Base-by-base conservation (phyloP, 768 basidiomycete genomes). In the Amanita jacksonii region DNA sequence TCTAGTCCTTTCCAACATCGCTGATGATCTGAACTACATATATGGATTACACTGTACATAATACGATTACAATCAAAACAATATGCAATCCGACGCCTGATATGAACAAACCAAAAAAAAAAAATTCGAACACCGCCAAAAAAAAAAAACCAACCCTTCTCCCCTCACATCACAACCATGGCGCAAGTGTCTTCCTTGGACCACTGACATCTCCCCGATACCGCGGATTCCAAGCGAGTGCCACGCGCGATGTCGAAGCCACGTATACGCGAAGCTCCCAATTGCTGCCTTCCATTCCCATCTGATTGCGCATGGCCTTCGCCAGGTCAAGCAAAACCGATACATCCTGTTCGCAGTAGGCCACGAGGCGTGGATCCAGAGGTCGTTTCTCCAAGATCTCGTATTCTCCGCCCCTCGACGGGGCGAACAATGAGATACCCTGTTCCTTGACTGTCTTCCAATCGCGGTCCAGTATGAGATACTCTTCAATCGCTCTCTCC, bases 381-480 rank as follows among this genome's bases (percentile, higher is more conserved):
- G 49, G 51, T 16, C 51, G 34, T 35, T 42, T 43, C 39, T 49
- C 51, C 24, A 52, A 48, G 5, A 47, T 43, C 32, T 49, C 49
- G 25, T 55, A 57, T 3, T 40, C 36, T 3, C 57, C 57, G 2
- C 63, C 63, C 13, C 47, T 46, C 32, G 59, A 53, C 1, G 64
- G 65, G 2, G 45, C 47, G 40, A 64, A 64, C 4, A 67, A 55
- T n/a, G 25, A 13, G 1, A 46, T 32, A 3, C 65, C 65, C 7
- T 40, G 58, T 16, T 62, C 57, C 46, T 67, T 67, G 33, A 62
- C 37, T 1, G 20, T 24, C 15, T 47, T 45, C 61, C 62, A 64
- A 13, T 54, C 25, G 3, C 48, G 47, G 6, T 50, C 46, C 5
- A 58, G 54, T n/a, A 22, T 44, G 36, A 64, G 47, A 43, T 62